phyloP scores from a whole-genome alignment of 148 eudicot genomes.

The Diospyros lotus region DNA sequence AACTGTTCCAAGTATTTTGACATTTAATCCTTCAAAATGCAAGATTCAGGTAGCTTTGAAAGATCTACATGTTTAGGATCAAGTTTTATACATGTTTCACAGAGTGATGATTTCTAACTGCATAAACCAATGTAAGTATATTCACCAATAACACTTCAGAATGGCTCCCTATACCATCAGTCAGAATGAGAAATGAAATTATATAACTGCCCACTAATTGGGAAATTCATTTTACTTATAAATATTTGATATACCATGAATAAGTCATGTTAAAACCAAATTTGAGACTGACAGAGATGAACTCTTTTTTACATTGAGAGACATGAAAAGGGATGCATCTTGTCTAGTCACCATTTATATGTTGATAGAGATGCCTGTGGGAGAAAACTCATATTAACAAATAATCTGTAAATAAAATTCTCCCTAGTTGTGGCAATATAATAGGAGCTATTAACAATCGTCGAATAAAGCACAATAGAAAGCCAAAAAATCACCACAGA shows the following conservation, averaged over 20 bases:
- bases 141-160: too few relatives aligned
- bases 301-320: neutral
- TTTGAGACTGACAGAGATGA: neutral
- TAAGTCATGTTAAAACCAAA: neutral
- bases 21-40: neutral
- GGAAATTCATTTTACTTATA: neutral
- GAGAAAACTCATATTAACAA: too few relatives aligned
- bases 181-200: neutral
- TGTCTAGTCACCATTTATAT: too few relatives aligned
- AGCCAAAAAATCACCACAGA: too few relatives aligned
- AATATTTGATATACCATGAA: neutral
- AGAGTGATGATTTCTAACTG: neutral
- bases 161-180: neutral
- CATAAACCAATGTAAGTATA: neutral
- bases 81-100: too few relatives aligned
- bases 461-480: too few relatives aligned
- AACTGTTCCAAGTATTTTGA: neutral
- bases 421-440: too few relatives aligned
- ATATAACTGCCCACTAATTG: neutral
- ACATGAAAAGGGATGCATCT: neutral
- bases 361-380: too few relatives aligned
- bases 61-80: neutral
- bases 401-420: too few relatives aligned
- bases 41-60: neutral
- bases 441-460: too few relatives aligned